Base-by-base conservation (phyloP, 208 protist genomes). In the Crithidia expoeki region DNA sequence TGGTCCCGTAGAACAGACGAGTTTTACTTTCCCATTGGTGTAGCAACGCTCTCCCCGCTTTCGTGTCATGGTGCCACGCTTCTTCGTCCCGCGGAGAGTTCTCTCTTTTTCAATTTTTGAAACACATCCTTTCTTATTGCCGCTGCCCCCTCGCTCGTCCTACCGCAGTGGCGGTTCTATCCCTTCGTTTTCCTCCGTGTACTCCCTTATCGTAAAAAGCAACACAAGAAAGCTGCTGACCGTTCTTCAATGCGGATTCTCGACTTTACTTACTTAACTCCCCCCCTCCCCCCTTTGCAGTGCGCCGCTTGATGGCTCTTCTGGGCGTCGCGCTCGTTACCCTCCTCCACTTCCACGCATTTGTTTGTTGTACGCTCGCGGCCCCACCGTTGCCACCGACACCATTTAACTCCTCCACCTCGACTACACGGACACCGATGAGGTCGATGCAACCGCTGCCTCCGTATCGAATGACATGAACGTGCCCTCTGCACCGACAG, bases 381-480 rank as follows among this genome's bases (percentile, higher is more conserved):
- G 36, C 36, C 12, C 36, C 36, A 42, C 36, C 12, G 44, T 19
- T 19, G 9, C 19, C 44, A 25, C 36, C 21, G 12, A 42, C 40
- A 38, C 59, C 12, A 74, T 84, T 23, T 64, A 76, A 33, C 51
- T 84, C 7, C 47, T 73, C 28, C 52, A 72, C 23, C 33, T 73
- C 25, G 49, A 75, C 23, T 80, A 76, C 67, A 58, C 42, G 10
- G 16, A 28, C 10, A 47, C 46, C 0, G 47, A 32, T 23, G 51
- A 46, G n/a, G 47, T 14, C 6, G 16, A 23, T 27, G 46, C 36
- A 3, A 49, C 68, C 33, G 63, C 72, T 6, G 53, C 46, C 16
- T 74, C 69, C 21, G 7, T 85, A n/a, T 67, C 55, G 59, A 30
- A 44, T 11, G 80, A 71, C 16, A 25, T 85, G 17, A 50, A 69